Conservation (phyloP, 495 filamentous ascomycete species). For the Poronia punctata region DNA sequence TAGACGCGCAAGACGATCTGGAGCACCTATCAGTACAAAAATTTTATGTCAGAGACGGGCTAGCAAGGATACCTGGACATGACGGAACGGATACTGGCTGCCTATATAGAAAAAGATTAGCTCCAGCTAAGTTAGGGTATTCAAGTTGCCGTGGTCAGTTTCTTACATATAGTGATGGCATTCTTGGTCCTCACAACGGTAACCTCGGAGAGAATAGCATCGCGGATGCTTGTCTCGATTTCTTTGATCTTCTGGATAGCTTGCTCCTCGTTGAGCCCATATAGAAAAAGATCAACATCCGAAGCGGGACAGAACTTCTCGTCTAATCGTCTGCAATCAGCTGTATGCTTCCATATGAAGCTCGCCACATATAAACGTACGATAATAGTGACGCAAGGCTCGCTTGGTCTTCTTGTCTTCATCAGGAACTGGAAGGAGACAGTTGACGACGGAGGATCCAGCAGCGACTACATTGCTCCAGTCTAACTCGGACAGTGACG, state of each 20-base stretch:
- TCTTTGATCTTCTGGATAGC: constrained; percentile 75
- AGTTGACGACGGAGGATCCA: constrained; percentile 69
- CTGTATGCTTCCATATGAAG: not conserved
- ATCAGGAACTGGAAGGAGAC: constrained; percentile 62
- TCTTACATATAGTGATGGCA: constrained; percentile 63
- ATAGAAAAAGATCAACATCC: constrained; percentile 79
- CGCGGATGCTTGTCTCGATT: constrained; percentile 62
- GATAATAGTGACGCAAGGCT: constrained; percentile 63
- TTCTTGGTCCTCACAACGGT: constrained; percentile 76
- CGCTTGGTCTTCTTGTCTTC: constrained; percentile 58
- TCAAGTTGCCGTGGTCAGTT: not conserved
- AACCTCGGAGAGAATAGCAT: constrained; percentile 67
- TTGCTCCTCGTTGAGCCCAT: constrained; percentile 64
- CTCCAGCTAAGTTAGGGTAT: not conserved
- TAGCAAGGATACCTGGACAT: constrained; percentile 47
- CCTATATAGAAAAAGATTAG: constrained; percentile 27
- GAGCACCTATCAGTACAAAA: not conserved
- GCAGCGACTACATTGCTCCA: constrained; percentile 75
- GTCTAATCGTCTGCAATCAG: constrained; percentile 26
- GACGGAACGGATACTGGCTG: constrained; percentile 72
- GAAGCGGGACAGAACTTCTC: constrained; percentile 72
- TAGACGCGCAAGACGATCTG: constrained; percentile 80
- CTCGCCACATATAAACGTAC: constrained; percentile 3
- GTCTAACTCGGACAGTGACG: constrained; percentile 53
- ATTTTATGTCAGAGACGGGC: not conserved